Conservation (phyloP, 352 stramenopile species). For the Globisporangium parvum region DNA sequence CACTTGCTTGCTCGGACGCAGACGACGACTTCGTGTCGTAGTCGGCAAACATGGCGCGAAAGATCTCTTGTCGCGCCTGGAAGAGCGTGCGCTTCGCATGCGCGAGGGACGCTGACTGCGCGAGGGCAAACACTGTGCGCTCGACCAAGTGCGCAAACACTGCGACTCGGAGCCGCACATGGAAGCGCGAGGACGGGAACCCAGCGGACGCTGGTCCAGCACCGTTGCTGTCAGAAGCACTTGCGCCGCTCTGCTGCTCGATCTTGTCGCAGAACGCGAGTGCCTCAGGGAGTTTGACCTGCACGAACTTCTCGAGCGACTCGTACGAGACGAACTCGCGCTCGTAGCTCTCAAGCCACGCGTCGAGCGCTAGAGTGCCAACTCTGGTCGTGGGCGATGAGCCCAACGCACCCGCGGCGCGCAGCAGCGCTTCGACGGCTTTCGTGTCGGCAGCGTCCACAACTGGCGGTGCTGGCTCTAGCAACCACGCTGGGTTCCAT, state of each 20-base stretch:
- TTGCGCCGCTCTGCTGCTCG: conserved; percentile 14
- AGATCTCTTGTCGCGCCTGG: conserved; percentile 33
- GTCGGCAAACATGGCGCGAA: conserved; percentile 39
- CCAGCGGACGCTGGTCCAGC: background rate
- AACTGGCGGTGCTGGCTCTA: background rate
- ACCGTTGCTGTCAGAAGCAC: background rate
- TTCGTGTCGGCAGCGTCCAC: background rate
- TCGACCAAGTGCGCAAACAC: conserved; percentile 43
- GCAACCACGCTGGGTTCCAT: conserved; percentile 31
- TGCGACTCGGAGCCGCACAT: conserved; percentile 33
- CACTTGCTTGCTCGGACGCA: background rate
- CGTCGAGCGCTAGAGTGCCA: conserved; percentile 23
- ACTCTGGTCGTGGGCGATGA: conserved; percentile 3
- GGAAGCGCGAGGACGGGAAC: conserved; percentile 21
- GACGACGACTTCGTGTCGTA: conserved; percentile 22
- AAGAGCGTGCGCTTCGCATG: conserved; percentile 24
- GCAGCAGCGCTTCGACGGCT: conserved; percentile 3
- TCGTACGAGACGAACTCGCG: conserved; percentile 37
- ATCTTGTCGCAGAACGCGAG: conserved; percentile 40
- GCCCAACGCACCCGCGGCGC: conserved; percentile 3
- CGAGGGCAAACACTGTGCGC: conserved; percentile 26
- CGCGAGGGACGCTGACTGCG: conserved; percentile 22
- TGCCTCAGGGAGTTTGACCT: conserved; percentile 46
- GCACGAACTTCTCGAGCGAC: conserved; percentile 37
- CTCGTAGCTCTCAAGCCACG: conserved; percentile 44